phyloP scores from a whole-genome alignment of 1,284 basidiomycete genomes.

The Ganoderma meredithae region DNA sequence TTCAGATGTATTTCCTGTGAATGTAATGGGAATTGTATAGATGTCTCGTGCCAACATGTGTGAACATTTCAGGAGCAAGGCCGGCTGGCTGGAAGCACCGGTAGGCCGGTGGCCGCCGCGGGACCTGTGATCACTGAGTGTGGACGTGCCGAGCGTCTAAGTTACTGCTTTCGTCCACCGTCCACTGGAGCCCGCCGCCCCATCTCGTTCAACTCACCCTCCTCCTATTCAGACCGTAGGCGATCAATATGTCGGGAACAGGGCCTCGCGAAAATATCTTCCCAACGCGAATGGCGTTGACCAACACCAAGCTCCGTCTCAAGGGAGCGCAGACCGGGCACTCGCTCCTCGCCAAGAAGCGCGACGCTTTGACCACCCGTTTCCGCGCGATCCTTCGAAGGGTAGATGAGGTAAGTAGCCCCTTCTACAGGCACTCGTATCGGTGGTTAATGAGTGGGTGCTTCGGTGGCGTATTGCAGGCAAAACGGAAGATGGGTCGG shows the following conservation, averaged over 20 bases:
- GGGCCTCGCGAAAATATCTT: conserved; percentile 93
- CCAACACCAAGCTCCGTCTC: conserved; percentile 91
- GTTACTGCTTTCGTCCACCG: conserved; percentile 17
- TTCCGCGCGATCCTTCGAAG: conserved; percentile 91
- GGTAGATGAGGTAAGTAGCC: conserved; percentile 85
- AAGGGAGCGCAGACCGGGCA: conserved; percentile 99
- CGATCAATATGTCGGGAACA: conserved; percentile 78
- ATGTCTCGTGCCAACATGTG: not conserved
- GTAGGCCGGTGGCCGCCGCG: not conserved
- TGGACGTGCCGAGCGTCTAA: conserved; percentile 11
- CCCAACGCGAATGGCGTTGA: conserved; percentile 94
- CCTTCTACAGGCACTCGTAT: not conserved
- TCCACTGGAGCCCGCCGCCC: conserved; percentile 1
- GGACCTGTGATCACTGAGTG: not conserved
- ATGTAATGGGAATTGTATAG: not conserved
- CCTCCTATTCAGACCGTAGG: not conserved
- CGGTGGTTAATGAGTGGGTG: not conserved
- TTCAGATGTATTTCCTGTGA: not conserved
- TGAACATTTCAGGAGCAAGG: not conserved
- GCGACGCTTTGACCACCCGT: conserved; percentile 93
- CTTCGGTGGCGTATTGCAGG: conserved; percentile 53
- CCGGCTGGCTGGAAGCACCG: not conserved
- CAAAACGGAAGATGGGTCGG: conserved; percentile 98
- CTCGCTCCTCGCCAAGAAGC: conserved; percentile 96
- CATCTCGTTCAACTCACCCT: not conserved